Base-by-base conservation (phyloP, 768 basidiomycete species). In the Cystobasidium tubakii region DNA sequence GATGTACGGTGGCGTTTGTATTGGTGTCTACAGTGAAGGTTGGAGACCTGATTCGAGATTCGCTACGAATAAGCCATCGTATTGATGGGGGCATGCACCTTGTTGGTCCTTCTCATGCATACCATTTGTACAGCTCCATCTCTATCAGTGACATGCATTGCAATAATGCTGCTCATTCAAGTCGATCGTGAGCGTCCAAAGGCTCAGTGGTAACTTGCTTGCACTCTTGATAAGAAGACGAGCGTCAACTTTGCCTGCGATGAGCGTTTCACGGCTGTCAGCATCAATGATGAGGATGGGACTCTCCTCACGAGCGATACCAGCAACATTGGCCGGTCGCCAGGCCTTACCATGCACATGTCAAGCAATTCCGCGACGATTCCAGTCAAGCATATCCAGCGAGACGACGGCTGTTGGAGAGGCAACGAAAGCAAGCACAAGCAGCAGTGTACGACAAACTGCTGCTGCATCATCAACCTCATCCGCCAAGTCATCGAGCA, bases 41-140 rank as follows among this genome's bases (percentile, higher is more conserved):
- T 60, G 57, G 57, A 6, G 57, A 29, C 57, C 57, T 29, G 57
- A 60, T 60, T 60, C 57, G 2, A 60, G 57, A 60, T 60, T 60
- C 33, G 57, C 57, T 29, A 17, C 23, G 12, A 60, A 60, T 21
- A 29, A 29, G 57, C 13, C 25, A 6, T 29, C 17, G 17, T 4
- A 34, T 25, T 60, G 46, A 50, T 50, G 3, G 7, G 46, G 4
- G 46, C 4, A 17, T 7, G 7, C 17, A 17, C 7, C 7, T 42
- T 7, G 42, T 42, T 42, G 9, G 17, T 42, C 42, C 9, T 42
- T 7, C 42, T 42, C 42, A n/a, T n/a, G n/a, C n/a, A n/a, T n/a
- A n/a, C n/a, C n/a, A n/a, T n/a, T n/a, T n/a, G n/a, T n/a, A n/a
- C n/a, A n/a, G n/a, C n/a, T n/a, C n/a, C n/a, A n/a, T n/a, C n/a